Conservation (phyloP, 257 asterid species). For the Primulina tabacum region DNA sequence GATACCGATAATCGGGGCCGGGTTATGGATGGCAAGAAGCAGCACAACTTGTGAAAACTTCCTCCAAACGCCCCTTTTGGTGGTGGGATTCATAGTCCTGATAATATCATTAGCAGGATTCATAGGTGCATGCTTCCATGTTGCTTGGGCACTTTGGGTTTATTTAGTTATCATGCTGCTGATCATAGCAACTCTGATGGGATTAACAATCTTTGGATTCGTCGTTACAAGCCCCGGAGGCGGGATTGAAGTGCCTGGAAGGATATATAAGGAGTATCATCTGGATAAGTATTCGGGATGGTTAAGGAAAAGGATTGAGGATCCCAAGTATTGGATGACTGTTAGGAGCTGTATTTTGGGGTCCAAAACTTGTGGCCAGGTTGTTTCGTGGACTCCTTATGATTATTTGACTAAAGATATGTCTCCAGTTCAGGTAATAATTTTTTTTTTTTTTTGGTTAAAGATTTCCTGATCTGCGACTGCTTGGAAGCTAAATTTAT, state of each 20-base stretch:
- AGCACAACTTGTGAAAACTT: slow-evolving; percentile 83
- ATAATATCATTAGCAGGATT: slow-evolving; percentile 80
- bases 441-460: too few relatives aligned
- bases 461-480: too few relatives aligned
- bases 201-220: slow-evolving; percentile 72
- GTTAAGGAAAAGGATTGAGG: slow-evolving; percentile 67
- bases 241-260: slow-evolving; percentile 54
- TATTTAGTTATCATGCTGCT: slow-evolving; percentile 70
- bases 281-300: slow-evolving; percentile 64
- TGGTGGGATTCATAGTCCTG: slow-evolving; percentile 69
- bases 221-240: slow-evolving; percentile 77
- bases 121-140: slow-evolving; percentile 89
- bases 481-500: too few relatives aligned
- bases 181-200: slow-evolving; percentile 69
- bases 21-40: slow-evolving; percentile 87
- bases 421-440: slow-evolving; percentile 80
- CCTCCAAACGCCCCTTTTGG: slow-evolving; percentile 80
- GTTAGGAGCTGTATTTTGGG: slow-evolving; percentile 66
- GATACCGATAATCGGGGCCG: slow-evolving; percentile 94
- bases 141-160: slow-evolving; percentile 91
- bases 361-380: slow-evolving; percentile 66
- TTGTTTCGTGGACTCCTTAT: slow-evolving; percentile 68
- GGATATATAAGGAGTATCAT: slow-evolving; percentile 63
- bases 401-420: slow-evolving; percentile 67
- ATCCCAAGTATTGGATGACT: slow-evolving; percentile 61